A percentile compares a stretch with the other conserved stretches of the same genome.
Conservation (phyloP, 2,329 filamentous ascomycete species). For the Fusarium nodosum region DNA sequence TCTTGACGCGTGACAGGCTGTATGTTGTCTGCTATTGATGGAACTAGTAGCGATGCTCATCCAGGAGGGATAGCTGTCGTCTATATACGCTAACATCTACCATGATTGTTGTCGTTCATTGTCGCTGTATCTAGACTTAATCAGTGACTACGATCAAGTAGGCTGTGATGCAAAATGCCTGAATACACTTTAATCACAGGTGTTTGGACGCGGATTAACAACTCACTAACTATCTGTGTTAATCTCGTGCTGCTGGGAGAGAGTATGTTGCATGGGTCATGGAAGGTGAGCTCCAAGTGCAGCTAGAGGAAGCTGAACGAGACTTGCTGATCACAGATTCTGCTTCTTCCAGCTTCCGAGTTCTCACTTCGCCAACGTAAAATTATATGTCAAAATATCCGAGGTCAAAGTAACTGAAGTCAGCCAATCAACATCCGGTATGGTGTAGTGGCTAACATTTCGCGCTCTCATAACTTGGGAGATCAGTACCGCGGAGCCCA, state of each 20-base stretch:
- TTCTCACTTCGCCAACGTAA: accelerated
- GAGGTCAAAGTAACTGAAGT: too few relatives aligned
- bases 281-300: background rate
- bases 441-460: slow-evolving; percentile 55
- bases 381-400: too few relatives aligned
- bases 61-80: accelerated
- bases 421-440: slow-evolving; percentile 43
- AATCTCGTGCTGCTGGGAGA: background rate
- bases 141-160: background rate
- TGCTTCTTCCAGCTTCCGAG: too few relatives aligned
- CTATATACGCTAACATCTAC: background rate
- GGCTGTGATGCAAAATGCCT: background rate
- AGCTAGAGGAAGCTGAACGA: background rate
- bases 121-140: accelerated
- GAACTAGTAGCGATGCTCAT: accelerated
- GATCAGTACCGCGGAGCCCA: slow-evolving; percentile 45
- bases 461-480: slow-evolving; percentile 49
- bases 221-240: background rate
- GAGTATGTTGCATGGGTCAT: background rate
- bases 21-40: accelerated
- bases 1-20: background rate
- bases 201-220: too few relatives aligned
- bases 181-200: background rate
- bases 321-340: too few relatives aligned
- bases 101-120: background rate